Base-by-base conservation (phyloP, 352 stramenopile genomes). In the Phytopythium helicoides region DNA sequence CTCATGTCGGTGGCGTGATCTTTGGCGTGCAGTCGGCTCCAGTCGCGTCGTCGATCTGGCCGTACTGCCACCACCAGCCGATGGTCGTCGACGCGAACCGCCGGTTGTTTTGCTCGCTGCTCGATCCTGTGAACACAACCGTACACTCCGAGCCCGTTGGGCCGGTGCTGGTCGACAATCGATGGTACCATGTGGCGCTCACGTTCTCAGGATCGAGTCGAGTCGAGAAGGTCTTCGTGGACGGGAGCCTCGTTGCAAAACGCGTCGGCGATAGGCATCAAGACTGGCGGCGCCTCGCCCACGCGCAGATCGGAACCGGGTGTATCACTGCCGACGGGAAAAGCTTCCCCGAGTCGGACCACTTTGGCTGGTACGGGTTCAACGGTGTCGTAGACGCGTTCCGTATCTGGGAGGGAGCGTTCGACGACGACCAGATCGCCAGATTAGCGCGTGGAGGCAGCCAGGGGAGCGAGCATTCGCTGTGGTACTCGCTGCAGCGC, bases 171-270 rank as follows among this genome's bases (percentile, higher is more conserved):
- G 48, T 52, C 33, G 51, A 35, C 16, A 31, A 69, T 18, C 71
- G 55, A 18, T 81, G 68, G 71, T 72, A 81, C 44, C 73, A 85
- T 39, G 36, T 85, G 23, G 59, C 60, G 31, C 40, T 85, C 19
- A 74, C 68, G 6, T 80, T 77, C 33, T 56, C 71, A 12, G 50
- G 48, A 0, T 19, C 51, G 12, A 49, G 22, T 4, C 57, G 68
- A 6, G 48, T 49, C 10, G 64, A 81, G 46, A 34, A 61, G 22
- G 64, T 84, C 14, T 81, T 67, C 33, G 9, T 84, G 12, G 59
- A 81, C 37, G 70, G 70, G 10, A 38, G 65, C 9, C 52, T 77
- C 7, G 41, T 67, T 1, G 55, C 28, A 26, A 58, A 35, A 16
- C 47, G 56, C 5, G 47, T 22, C 0, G 66, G 64, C 6, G 31